Percentiles rank a stretch among this genome's conserved stretches.
phyloP scores from a whole-genome alignment of 306 rosid species.

The Castanea crenata region DNA sequence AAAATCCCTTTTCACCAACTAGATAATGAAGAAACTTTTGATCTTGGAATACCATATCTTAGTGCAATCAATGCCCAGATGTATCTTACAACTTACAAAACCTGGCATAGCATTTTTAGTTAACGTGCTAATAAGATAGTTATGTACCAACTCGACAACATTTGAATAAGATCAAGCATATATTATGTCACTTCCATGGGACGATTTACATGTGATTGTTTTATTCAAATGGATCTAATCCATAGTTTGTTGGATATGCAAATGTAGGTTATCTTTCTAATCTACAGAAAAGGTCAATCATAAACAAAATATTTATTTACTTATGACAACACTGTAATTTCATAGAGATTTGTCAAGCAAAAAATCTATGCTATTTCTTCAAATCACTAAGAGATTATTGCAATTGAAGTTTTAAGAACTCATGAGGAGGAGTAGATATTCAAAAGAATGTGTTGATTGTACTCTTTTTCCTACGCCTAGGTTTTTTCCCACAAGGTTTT shows the following conservation, averaged over 20 bases:
- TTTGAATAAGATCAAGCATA: neutral
- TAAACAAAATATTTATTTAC: too few relatives aligned
- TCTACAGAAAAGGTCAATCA: too few relatives aligned
- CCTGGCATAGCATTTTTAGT: neutral
- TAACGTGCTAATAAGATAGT: neutral
- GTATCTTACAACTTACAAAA: neutral
- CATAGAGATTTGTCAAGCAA: neutral
- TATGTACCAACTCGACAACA: neutral
- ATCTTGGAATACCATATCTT: neutral
- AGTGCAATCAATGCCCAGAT: neutral
- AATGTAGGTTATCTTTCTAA: too few relatives aligned
- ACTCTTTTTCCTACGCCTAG: too few relatives aligned
- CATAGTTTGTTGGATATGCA: too few relatives aligned
- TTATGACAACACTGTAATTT: too few relatives aligned
- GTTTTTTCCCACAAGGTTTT: too few relatives aligned
- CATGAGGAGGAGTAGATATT: too few relatives aligned
- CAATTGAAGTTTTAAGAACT: neutral
- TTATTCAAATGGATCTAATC: neutral
- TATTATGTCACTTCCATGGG: neutral
- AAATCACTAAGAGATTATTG: neutral
- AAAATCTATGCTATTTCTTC: neutral
- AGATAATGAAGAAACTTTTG: neutral
- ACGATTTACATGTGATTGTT: neutral
- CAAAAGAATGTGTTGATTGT: too few relatives aligned
- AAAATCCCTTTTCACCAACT: too few relatives aligned